Evolutionary conservation across 1,284 basidiomycete species (phyloP), one percentile per base, ranked within the genome.

Genomic region (Cryptococcus amylolentus): DNA sequence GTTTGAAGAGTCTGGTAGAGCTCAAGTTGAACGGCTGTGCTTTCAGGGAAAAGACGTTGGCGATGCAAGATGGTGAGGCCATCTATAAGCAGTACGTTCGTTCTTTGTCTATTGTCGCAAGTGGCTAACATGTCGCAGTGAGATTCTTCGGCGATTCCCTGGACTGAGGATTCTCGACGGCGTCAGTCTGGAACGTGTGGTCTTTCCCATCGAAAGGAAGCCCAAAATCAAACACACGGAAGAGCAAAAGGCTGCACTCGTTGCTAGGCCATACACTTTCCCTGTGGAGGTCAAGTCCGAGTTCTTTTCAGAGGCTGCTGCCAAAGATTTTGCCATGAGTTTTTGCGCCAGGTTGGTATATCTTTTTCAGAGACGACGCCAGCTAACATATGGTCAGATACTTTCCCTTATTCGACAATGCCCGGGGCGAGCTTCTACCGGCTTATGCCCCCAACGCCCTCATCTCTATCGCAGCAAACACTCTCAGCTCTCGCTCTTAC

Each of bases 401-500:
- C 77, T 95, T 96, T 78, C 83, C 86, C 3, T 76, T 86, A 2
- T 95, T 89, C 73, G 95, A 98, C 76, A 81, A 80, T 28, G 84
- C 89, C 63, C 85, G 95, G 27, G 76, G 80, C 0, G 79, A 82
- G 3, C 82, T 96, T 6, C 67, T 84, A 39, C 81, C 88, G 47
- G 91, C 82, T 7, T 98, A 98, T 73, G 85, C 89, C 59, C 84
- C 88, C 0, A 80, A 84, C 40, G 89, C 94, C 13, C 92, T 91
- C 10, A 93, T 97, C 70, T 95, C 93, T 0, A 88, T 88, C 73
- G 87, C 88, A 13, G 83, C 85, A 64, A 92, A 93, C 72, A 92
- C 92, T 2, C 87, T 93, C 48, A 89, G 91, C 5, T 78, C 81
- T 10, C 88, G 88, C 51, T 75, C 73, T 1, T 47, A 49, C 28